Conservation (phyloP, 768 basidiomycete genomes). For the Boletus rex-veris region DNA sequence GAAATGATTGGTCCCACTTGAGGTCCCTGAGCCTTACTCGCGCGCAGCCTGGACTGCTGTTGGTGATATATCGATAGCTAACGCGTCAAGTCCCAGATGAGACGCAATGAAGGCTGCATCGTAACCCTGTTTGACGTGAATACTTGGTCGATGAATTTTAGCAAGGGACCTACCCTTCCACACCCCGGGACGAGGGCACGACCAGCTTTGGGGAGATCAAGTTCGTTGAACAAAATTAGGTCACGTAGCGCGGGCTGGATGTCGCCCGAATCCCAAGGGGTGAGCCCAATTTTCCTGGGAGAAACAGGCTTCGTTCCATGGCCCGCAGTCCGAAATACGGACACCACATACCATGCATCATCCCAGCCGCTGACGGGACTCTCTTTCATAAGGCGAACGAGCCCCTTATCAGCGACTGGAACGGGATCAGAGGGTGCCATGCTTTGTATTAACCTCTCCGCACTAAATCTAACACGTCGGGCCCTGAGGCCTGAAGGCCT, state of each 20-base stretch:
- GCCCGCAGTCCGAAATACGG: background rate
- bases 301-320: background rate
- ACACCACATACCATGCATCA: slow-evolving; percentile 14
- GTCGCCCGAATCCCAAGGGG: slow-evolving; percentile 62
- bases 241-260: slow-evolving; percentile 55
- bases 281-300: slow-evolving; percentile 44
- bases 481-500: too few relatives aligned
- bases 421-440: background rate
- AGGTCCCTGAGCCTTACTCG: slow-evolving; percentile 12
- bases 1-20: background rate
- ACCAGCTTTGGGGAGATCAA: slow-evolving; percentile 42
- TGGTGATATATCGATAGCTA: slow-evolving; percentile 19
- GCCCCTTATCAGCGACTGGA: background rate
- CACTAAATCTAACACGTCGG: background rate
- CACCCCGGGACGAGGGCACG: slow-evolving; percentile 57
- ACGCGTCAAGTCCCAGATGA: slow-evolving; percentile 15
- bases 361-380: slow-evolving; percentile 17
- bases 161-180: slow-evolving; percentile 37
- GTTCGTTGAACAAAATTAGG: slow-evolving; percentile 42
- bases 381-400: slow-evolving; percentile 12
- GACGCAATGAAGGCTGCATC: slow-evolving; percentile 17
- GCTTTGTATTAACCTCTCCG: background rate
- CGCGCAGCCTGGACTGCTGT: slow-evolving; percentile 16
- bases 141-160: background rate
- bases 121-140: slow-evolving; percentile 14